Conservation (phyloP, 2,329 filamentous ascomycete genomes). For the Dactylella cylindrospora region DNA sequence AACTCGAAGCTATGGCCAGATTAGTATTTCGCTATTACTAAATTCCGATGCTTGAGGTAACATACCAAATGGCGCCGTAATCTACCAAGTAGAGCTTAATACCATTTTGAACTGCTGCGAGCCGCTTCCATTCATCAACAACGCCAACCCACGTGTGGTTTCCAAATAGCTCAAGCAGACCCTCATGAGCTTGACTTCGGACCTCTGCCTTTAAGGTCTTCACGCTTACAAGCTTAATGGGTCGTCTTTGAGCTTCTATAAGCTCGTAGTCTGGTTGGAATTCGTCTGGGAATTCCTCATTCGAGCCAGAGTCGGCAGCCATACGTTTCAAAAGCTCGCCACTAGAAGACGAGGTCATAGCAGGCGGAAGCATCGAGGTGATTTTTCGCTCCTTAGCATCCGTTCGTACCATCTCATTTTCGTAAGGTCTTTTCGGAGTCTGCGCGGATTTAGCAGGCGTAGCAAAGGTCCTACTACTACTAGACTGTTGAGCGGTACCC, state of each 20-base stretch:
- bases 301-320: constrained; percentile 46
- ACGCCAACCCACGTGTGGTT: constrained; percentile 91
- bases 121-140: constrained; percentile 79
- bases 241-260: constrained; percentile 58
- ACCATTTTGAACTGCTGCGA: constrained; percentile 90
- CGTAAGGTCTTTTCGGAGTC: constrained; percentile 64
- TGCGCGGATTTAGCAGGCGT: constrained; percentile 28
- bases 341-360: constrained; percentile 52
- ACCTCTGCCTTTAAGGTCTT: constrained; percentile 81
- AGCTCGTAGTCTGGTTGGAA: constrained; percentile 64
- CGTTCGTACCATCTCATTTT: constrained; percentile 87
- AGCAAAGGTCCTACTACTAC: constrained; percentile 50
- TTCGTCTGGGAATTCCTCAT: constrained; percentile 13
- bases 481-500: constrained; percentile 4
- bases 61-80: constrained; percentile 73
- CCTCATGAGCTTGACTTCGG: constrained; percentile 77
- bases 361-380: constrained; percentile 84
- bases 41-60: background rate
- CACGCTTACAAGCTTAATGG: constrained; percentile 66
- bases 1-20: constrained; percentile 79
- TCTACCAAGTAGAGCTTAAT: constrained; percentile 91
- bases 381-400: constrained; percentile 90
- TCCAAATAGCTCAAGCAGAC: constrained; percentile 81
- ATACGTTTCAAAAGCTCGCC: constrained; percentile 48
- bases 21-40: constrained; percentile 30